Evolutionary conservation across 345 rosid genomes (phyloP), one percentile per base, ranked within the genome.

Genomic region (Syzygium aqueum): DNA sequence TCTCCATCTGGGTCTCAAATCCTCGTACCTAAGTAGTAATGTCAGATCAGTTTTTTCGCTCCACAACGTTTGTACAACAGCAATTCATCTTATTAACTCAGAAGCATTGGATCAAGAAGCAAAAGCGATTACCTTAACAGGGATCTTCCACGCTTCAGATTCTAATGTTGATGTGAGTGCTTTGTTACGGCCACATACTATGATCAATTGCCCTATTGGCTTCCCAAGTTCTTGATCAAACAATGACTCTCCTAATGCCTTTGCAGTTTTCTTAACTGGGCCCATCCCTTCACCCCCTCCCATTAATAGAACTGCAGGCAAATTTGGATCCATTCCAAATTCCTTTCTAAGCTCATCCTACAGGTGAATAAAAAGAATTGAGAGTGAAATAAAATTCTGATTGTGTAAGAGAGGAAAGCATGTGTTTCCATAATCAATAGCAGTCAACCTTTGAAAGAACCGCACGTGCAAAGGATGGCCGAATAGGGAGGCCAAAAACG

Each of bases 271-370:
- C 96, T 91, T 94, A 33, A 98, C 98, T 13, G 99, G 99, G 8
- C 99, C 99, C 99, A 98, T 96, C 51, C 99, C 99, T 92, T 98
- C 99, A 25, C 96, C 98, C 73, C 99, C 99, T 89, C 99, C 99
- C 99, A 98, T 98, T 78, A 98, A 91, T 91, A 98, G 84, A 84
- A 98, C 99, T 11, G 99, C 98, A 59, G 96, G 99, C 91, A 98
- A 93, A 88, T 88, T 88, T 50, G 89, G 93, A 87, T 97, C 98
- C 96, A 97, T 92, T 67, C 93, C 93, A 25, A 97, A 97, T 90
- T 97, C 98, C 88, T 87, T 88, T 88, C 99, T 90, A 86, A 97
- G 84, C 53, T 95, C 95, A 87, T 92, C 99, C 98, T 95, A 80
- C 67, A 88, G 67, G 83, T 49, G 40, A 2, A 84, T 28, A 43